A percentile compares a stretch with the other conserved stretches of the same genome.
Evolutionary conservation across 2,329 filamentous ascomycete genomes (phyloP).

Genomic region (Aplosporella prunicola): DNA sequence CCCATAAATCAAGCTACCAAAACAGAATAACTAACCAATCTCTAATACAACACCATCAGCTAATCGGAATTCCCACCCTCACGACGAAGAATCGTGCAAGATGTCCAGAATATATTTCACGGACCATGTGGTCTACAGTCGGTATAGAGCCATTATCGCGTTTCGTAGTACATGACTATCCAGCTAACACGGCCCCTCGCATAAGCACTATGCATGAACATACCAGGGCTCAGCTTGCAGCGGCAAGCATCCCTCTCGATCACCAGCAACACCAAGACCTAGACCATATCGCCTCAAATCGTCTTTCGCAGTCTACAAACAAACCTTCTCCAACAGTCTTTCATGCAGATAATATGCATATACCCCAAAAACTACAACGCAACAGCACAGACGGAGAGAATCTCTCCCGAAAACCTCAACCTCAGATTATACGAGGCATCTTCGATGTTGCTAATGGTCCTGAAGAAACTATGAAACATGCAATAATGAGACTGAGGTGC

Average conservation of each 20-base stretch:
- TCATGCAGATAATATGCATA: too few relatives aligned
- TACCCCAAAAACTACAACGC: neutral
- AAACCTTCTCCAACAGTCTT: too few relatives aligned
- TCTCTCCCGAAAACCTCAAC: neutral
- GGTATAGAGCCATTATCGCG: neutral
- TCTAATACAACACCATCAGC: too few relatives aligned
- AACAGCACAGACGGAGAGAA: neutral
- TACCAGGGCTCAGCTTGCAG: constrained; percentile 6
- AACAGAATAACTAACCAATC: too few relatives aligned
- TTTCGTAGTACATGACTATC: neutral
- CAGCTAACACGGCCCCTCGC: neutral
- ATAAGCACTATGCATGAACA: constrained; percentile 10
- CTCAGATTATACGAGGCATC: neutral
- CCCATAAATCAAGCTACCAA: too few relatives aligned
- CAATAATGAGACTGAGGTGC: constrained; percentile 3
- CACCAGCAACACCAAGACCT: neutral
- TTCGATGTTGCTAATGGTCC: neutral
- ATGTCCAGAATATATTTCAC: neutral
- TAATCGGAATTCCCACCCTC: too few relatives aligned
- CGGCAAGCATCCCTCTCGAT: neutral
- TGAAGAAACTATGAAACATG: too few relatives aligned
- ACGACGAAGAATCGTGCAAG: neutral
- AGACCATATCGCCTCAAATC: neutral
- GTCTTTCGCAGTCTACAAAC: too few relatives aligned
- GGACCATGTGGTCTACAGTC: neutral